phyloP scores from a whole-genome alignment of 2,329 filamentous ascomycete genomes.

The Colletotrichum camelliae region DNA sequence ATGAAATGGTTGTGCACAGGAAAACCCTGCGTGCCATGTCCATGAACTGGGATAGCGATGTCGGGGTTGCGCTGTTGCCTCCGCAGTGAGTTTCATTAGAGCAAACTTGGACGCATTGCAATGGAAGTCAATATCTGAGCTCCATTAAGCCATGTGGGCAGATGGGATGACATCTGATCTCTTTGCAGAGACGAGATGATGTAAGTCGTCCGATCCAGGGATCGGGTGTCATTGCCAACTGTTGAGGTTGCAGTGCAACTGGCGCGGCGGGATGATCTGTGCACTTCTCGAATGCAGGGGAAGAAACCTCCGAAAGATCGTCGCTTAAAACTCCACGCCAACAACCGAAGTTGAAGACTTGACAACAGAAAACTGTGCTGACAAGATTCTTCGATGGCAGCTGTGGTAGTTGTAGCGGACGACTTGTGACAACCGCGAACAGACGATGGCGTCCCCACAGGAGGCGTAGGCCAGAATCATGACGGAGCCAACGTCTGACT shows the following conservation, averaged over 20 bases:
- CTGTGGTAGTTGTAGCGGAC: neutral
- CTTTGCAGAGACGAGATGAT: neutral
- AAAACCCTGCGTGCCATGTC: neutral
- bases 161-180: neutral
- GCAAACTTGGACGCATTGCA: neutral
- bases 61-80: neutral
- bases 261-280: neutral
- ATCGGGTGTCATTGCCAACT: neutral
- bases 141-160: neutral
- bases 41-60: neutral
- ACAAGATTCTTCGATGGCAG: neutral
- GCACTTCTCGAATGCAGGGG: too few relatives aligned
- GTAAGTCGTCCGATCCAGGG: neutral
- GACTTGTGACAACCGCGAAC: neutral
- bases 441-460: neutral
- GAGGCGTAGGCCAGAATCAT: neutral
- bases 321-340: neutral
- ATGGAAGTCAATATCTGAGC: neutral
- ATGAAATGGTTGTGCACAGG: neutral
- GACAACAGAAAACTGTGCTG: neutral
- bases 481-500: neutral
- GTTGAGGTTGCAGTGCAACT: conserved; percentile 8
- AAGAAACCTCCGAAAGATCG: neutral
- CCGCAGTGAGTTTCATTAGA: conserved; percentile 10
- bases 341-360: neutral